Base-by-base conservation (phyloP, 2,329 filamentous ascomycete species). In the Drechmeria coniospora region DNA sequence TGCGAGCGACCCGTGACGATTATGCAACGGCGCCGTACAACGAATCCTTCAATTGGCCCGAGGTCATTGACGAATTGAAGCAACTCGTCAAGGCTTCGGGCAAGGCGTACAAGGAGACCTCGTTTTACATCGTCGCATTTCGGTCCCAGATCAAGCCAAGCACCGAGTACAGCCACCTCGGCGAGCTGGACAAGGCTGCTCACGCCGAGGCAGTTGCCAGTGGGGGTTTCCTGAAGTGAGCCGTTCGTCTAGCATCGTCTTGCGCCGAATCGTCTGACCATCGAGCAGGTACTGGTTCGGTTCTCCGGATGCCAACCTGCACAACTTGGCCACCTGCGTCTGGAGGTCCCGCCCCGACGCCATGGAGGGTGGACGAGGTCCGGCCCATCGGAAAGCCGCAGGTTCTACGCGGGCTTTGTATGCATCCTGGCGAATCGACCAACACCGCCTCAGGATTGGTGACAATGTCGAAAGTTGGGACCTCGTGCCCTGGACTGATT, bases 121-220 rank as follows among this genome's bases (percentile, higher is more conserved):
- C 59, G 16, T 92, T 87, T 57, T 92, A 87, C 53, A 74, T 90
- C 31, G 83, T 93, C 22, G 76, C 76, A 4, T 93, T 93, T 53
- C 68, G 81, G 11, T 87, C 79, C 5, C 67, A 63, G 37, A 69
- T 93, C 31, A 72, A 74, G 21, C 61, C 66, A 2, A 67, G 62
- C 9, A 78, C 76, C 2, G 71, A 82, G 36, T 71, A 72, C 33
- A 67, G 68, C 8, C 63, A 77, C 32, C 64, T 93, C 21, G 74
- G 74, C 22, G 61, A 64, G 15, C 63, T 93, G 18, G 86, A 93
- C 52, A 74, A 76, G 45, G 72, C 72, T 33, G 79, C 79, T 6
- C 84, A 93, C 49, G 63, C 68, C 15, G 84, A 93, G 49, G 86
- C 86, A 9, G 76, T 75, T 12, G 65, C 65, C 21, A 80, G 74